Conservation (phyloP, 2,329 filamentous ascomycete species). For the Drechslerella dactyloides region DNA sequence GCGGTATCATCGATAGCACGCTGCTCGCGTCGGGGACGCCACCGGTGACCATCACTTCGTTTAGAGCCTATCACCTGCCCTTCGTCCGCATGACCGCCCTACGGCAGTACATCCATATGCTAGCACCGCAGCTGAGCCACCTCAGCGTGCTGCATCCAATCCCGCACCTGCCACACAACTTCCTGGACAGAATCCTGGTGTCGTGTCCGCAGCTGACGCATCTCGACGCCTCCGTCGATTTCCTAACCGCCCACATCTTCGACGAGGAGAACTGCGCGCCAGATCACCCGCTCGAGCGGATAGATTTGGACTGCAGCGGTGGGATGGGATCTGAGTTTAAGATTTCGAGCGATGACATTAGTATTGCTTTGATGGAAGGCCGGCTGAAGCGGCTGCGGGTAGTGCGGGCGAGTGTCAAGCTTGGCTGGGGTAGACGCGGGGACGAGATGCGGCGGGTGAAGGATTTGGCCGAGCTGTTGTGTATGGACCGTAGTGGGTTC, state of each 20-base stretch:
- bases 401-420: constrained; percentile 52
- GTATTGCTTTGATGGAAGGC: constrained; percentile 54
- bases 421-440: constrained; percentile 50
- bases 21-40: constrained; percentile 52
- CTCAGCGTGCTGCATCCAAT: constrained; percentile 54
- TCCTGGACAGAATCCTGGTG: constrained; percentile 53
- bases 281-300: constrained; percentile 53
- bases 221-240: constrained; percentile 54
- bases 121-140: constrained; percentile 53
- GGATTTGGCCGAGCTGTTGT: constrained; percentile 53
- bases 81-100: constrained; percentile 52
- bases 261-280: constrained; percentile 53
- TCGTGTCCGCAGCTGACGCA: constrained; percentile 52
- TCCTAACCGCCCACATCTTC: constrained; percentile 54
- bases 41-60: constrained; percentile 51
- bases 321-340: constrained; percentile 54
- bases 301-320: constrained; percentile 53
- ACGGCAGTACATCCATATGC: constrained; percentile 49
- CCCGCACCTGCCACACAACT: constrained; percentile 53
- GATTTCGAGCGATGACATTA: constrained; percentile 54
- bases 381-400: constrained; percentile 51
- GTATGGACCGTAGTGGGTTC: constrained; percentile 51
- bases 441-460: constrained; percentile 48
- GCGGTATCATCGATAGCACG: constrained; percentile 51
- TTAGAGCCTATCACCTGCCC: constrained; percentile 53